Conservation (phyloP, 2,329 filamentous ascomycete genomes). For the Stagonosporopsis vannaccii region DNA sequence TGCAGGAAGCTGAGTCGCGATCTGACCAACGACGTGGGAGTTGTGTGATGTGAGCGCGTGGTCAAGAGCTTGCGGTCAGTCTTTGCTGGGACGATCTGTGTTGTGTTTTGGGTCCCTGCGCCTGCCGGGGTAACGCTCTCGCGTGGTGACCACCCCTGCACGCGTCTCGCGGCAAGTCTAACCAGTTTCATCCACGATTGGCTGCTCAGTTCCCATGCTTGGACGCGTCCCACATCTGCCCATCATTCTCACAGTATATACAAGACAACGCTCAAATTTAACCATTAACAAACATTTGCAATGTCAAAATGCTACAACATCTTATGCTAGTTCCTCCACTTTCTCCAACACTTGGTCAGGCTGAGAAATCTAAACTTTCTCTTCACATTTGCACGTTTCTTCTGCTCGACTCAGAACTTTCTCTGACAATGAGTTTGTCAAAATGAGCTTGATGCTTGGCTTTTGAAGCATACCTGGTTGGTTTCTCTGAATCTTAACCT, state of each 20-base stretch:
- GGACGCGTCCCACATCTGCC: background rate
- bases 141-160: constrained; percentile 24
- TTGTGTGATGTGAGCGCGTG: constrained; percentile 1
- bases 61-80: background rate
- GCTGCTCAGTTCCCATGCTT: constrained; percentile 14
- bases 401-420: too few species aligned
- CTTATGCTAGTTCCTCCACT: too few species aligned
- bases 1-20: background rate
- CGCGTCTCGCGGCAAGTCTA: constrained; percentile 9
- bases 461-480: too few species aligned
- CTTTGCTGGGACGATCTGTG: constrained; percentile 9
- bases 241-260: too few species aligned
- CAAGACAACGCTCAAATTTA: background rate
- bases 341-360: too few species aligned
- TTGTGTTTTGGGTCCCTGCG: constrained; percentile 33
- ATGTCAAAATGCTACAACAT: too few species aligned
- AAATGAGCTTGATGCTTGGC: too few species aligned
- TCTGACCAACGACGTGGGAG: background rate
- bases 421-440: too few species aligned
- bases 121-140: constrained; percentile 26
- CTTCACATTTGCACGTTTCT: too few species aligned
- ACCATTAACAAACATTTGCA: too few species aligned
- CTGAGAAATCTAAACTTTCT: too few species aligned
- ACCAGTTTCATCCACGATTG: constrained; percentile 4
- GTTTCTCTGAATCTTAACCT: too few species aligned